Evolutionary conservation across 768 basidiomycete species (phyloP), one percentile per base, ranked within the genome.

Genomic region (Kwoniella shandongensis): DNA sequence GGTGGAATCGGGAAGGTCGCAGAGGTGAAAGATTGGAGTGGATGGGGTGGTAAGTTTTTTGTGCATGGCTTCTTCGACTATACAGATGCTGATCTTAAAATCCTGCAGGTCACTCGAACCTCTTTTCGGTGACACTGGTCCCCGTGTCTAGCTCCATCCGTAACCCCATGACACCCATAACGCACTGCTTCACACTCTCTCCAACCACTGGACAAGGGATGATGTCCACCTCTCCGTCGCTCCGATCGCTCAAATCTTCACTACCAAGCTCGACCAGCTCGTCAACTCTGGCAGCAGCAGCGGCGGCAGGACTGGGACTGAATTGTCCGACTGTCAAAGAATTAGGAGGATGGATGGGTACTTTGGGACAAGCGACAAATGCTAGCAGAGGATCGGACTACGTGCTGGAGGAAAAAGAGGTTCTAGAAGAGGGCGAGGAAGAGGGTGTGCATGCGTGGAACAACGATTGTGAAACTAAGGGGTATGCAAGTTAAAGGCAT

Each of bases 21-120:
- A 2, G 70, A 69, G 27, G 63, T 67, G 25, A 62, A 54, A 42
- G 70, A 72, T 36, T 69, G 65, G 65, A 57, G 55, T 42, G 62
- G 61, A 18, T 63, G 65, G 61, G 44, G 51, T 17, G 65, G 61
- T 67, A 45, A 56, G 61, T 59, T 15, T 5, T 27, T 22, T 25
- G 13, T 8, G 23, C 23, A 15, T 13, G 15, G n/a, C 35, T 18
- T 12, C 13, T 27, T 22, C 17, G 15, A 18, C 23, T 4, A 12
- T n/a, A n/a, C n/a, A n/a, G n/a, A n/a, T n/a, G n/a, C n/a, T n/a
- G n/a, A n/a, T n/a, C n/a, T n/a, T n/a, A n/a, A n/a, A n/a, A n/a
- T n/a, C n/a, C n/a, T n/a, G n/a, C 41, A 67, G 66, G 66, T 18
- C 57, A 64, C 32, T 26, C 57, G 5, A 49, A 47, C 10, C 39